These are phyloP conservation scores for Carex scoparia DNA, from an alignment of 176 grass and related monocot species.

Conservation along the genomic window DNA sequence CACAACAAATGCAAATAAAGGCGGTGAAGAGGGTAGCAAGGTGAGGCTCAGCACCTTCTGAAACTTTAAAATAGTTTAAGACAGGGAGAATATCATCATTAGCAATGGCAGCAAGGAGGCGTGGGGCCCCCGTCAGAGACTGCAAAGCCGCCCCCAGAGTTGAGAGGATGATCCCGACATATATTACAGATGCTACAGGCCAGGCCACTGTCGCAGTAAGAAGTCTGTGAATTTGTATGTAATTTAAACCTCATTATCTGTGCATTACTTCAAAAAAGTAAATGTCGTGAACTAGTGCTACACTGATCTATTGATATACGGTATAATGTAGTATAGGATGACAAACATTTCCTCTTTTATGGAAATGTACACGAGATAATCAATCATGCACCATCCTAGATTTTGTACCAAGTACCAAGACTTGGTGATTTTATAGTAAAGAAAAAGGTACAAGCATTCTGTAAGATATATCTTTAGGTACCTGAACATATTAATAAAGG, in stretches of 20 bases:
- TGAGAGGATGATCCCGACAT: conserved; percentile 93
- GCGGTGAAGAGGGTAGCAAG: conserved; percentile 81
- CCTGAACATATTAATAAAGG: background rate
- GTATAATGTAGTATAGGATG: background rate
- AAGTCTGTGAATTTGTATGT: conserved; percentile 48
- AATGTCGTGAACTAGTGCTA: background rate
- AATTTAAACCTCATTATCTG: conserved; percentile 7
- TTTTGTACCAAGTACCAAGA: too few relatives aligned
- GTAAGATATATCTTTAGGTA: background rate
- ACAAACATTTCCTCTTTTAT: background rate
- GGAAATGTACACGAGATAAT: too few relatives aligned
- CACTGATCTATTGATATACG: background rate
- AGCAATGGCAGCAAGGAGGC: conserved; percentile 88
- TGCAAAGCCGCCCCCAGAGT: conserved; percentile 97
- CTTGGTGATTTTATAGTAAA: too few relatives aligned
- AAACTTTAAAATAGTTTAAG: conserved; percentile 89
- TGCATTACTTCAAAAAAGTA: background rate
- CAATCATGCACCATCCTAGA: too few relatives aligned
- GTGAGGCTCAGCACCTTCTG: conserved; percentile 82
- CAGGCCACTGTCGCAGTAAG: conserved; percentile 94
- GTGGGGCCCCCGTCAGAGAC: conserved; percentile 88
- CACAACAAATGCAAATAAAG: conserved; percentile 85
- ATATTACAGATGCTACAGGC: conserved; percentile 88
- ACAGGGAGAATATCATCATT: conserved; percentile 98
- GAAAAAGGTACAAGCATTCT: too few relatives aligned